These are phyloP conservation scores for Gossypium thurberi DNA, from an alignment of 345 rosid species.

Conservation along the genomic window DNA sequence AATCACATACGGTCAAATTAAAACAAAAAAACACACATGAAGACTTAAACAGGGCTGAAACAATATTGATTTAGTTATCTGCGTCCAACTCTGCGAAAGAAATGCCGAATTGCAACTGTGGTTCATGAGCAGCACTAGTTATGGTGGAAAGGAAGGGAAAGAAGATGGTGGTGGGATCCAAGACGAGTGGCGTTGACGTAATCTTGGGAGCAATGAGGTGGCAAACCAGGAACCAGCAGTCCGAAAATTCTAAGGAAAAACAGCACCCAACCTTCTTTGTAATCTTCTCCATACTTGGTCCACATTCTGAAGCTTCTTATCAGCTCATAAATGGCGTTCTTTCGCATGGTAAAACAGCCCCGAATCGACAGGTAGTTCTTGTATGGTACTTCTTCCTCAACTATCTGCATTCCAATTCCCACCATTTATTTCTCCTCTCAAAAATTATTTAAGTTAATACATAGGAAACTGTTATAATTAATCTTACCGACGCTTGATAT, in stretches of 20 bases:
- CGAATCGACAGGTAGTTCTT: constrained; percentile 43
- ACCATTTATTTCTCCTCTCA: too few relatives aligned
- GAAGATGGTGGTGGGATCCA: background rate
- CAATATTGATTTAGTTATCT: too few relatives aligned
- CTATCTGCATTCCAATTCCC: constrained; percentile 26
- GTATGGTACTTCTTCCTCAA: constrained; percentile 37
- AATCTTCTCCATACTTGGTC: constrained; percentile 18
- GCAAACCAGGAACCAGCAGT: constrained; percentile 26
- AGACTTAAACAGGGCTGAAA: too few relatives aligned
- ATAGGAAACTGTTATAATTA: background rate
- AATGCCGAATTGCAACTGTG: too few relatives aligned
- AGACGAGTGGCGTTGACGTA: constrained; percentile 35
- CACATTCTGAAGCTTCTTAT: constrained; percentile 49
- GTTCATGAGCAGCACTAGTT: background rate
- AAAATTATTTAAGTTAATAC: too few relatives aligned
- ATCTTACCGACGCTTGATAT: constrained; percentile 35
- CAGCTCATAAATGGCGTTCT: constrained; percentile 38
- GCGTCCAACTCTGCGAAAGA: too few relatives aligned
- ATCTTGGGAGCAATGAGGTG: constrained; percentile 33
- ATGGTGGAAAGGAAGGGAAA: background rate
- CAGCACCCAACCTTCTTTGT: constrained; percentile 31
- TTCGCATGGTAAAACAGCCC: constrained; percentile 20
- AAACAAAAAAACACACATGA: too few relatives aligned
- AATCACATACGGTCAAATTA: too few relatives aligned
- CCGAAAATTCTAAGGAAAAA: constrained; percentile 22